Base-by-base conservation (phyloP, 2,329 filamentous ascomycete species). In the Ophiostoma novo-ulmi region DNA sequence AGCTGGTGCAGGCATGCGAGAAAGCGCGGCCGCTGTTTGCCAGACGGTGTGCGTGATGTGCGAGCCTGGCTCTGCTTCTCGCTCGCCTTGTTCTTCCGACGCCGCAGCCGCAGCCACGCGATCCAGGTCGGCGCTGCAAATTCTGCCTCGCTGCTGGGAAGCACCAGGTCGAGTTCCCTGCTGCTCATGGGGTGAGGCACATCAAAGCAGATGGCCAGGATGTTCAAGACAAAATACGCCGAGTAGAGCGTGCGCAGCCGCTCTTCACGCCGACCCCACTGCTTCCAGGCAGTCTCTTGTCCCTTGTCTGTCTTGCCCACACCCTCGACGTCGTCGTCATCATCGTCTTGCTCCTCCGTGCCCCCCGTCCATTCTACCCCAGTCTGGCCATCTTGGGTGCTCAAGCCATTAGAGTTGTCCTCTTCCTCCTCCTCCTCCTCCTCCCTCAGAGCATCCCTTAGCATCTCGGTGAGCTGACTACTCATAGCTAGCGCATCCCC, bases 401-500 rank as follows among this genome's bases (percentile, higher is more conserved):
- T 44, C 10, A 17, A 1, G n/a, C 22, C 22, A 8, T 58, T 10
- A 14, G 3, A 11, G n/a, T 26, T 6, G 52, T 58, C 52, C n/a
- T 58, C n/a, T 48, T 48, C 6, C 5, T 48, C 44, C 17, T 58
- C 52, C 1, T 31, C n/a, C 1, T 26, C n/a, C 22, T 26, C 52
- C 31, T 58, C 52, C 17, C 22, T 13, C 52, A 58, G 52, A 1
- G 52, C 31, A 26, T 58, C 52, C 52, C 52, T 39, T 22, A 67
- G 13, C 13, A 70, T 14, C 41, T 55, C 58, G 2, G 69, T 38
- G 10, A 70, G 69, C 44, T 66, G 58, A 31, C 39, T 66, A 63
- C 58, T 66, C 69, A 70, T 52, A 6, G 69, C 69, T 11, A 70
- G 22, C n/a, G 69, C 58, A 48, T 70, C 69, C 31, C 55, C 41